Base-by-base conservation (phyloP, 1,284 basidiomycete species). In the Leccinum ambiguum region DNA sequence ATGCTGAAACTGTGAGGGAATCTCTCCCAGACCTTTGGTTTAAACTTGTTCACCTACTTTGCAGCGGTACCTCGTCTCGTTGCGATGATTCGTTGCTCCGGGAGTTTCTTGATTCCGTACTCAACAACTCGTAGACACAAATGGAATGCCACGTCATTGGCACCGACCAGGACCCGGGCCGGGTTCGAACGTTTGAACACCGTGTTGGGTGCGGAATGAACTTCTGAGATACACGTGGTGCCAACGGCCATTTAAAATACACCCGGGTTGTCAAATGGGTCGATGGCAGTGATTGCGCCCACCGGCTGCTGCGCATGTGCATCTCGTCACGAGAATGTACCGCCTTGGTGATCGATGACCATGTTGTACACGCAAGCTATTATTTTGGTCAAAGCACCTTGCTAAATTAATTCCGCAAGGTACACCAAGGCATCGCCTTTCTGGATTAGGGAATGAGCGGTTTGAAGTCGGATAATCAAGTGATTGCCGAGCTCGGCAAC, bases 1-100 rank as follows among this genome's bases (percentile, higher is more conserved):
- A 82, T 62, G 80, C 91, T 71, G 93, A 95, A 76, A 80, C 83
- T 75, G 86, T 85, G 65, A 69, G 80, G 14, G 18, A 57, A 26
- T 23, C n/a, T n/a, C 39, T 63, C 16, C 6, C 30, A 63, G 64
- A 26, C 48, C 68, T 50, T 54, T 41, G 66, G 60, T 43, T 63
- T 26, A 33, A 54, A 61, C 41, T 54, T 21, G 21, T 41, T 72
- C 62, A 74, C 66, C 45, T 57, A 23, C 39, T 63, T 62, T 58
- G 23, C 65, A 78, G 74, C 65, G 60, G 64, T 70, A 77, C 39
- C 69, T 78, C 2, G 61, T 68, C 54, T 76, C 74, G 62, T 62
- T 75, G 61, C 69, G 67, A 61, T 78, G 66, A 76, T 61, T 36
- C 23, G 21, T 30, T 50, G 43, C 48, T 67, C 30, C 30, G 45